A percentile compares a stretch with the other conserved stretches of the same genome.
Evolutionary conservation across 345 rosid species (phyloP).

Genomic region (Atalantia buxifolia): DNA sequence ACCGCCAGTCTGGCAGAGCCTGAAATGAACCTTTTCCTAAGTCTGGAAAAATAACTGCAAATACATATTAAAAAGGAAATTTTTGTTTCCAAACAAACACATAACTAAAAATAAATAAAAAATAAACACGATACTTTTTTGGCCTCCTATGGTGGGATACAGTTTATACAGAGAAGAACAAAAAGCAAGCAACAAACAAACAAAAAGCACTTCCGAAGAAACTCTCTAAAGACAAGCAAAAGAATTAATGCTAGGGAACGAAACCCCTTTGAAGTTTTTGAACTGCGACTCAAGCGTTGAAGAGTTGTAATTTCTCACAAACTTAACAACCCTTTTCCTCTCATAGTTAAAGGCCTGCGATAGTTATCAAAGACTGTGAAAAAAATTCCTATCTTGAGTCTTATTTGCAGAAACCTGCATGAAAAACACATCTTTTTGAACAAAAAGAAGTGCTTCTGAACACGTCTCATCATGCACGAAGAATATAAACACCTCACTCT

Average conservation of each 20-base stretch:
- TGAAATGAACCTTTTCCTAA: conserved; percentile 6
- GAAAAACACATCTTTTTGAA: background rate
- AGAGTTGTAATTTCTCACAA: background rate
- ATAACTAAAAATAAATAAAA: background rate
- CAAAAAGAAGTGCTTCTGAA: background rate
- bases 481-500: background rate
- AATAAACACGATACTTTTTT: background rate
- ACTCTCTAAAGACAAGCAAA: background rate
- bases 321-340: background rate
- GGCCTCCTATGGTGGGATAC: background rate
- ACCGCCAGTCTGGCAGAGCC: conserved; percentile 9
- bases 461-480: background rate
- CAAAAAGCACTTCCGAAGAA: background rate
- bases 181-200: background rate
- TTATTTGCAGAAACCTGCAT: background rate
- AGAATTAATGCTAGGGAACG: background rate
- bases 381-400: background rate
- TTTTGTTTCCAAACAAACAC: too few relatives aligned
- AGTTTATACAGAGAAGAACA: background rate
- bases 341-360: background rate
- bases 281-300: background rate
- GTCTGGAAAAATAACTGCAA: conserved; percentile 11
- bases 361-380: background rate
- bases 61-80: background rate
- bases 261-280: background rate